Conservation (phyloP, 148 eudicot genomes). For the Suaeda aralocaspica region DNA sequence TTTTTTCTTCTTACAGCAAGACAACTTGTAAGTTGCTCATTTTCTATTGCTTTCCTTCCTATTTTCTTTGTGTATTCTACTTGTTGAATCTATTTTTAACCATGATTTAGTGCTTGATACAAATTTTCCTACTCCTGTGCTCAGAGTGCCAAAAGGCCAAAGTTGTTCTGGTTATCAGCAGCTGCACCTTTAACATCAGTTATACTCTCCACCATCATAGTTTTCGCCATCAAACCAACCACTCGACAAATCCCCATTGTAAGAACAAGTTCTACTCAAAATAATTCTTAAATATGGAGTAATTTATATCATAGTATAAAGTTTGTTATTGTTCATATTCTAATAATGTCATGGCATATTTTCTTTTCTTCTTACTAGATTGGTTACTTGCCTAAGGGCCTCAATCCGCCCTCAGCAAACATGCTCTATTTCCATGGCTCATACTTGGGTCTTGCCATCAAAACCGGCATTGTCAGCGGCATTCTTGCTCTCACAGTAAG, state of each 20-base stretch:
- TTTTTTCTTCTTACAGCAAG: constrained; percentile 60
- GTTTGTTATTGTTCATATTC: background rate
- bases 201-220: constrained; percentile 63
- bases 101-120: background rate
- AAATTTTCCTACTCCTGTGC: background rate
- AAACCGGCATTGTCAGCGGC: constrained; percentile 85
- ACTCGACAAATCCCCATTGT: constrained; percentile 53
- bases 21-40: constrained; percentile 53
- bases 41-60: background rate
- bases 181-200: constrained; percentile 87
- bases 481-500: constrained; percentile 88
- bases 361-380: constrained; percentile 40
- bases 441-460: constrained; percentile 55
- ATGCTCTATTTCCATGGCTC: constrained; percentile 61
- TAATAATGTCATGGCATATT: background rate
- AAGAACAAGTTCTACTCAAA: constrained; percentile 27
- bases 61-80: background rate
- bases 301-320: too few relatives aligned
- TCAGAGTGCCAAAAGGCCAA: constrained; percentile 69
- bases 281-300: too few relatives aligned
- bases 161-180: constrained; percentile 86
- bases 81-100: background rate
- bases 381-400: constrained; percentile 76
- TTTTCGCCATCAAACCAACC: constrained; percentile 50
- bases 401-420: constrained; percentile 84